Conservation (phyloP, 345 rosid species). For the Pugionium cornutum region DNA sequence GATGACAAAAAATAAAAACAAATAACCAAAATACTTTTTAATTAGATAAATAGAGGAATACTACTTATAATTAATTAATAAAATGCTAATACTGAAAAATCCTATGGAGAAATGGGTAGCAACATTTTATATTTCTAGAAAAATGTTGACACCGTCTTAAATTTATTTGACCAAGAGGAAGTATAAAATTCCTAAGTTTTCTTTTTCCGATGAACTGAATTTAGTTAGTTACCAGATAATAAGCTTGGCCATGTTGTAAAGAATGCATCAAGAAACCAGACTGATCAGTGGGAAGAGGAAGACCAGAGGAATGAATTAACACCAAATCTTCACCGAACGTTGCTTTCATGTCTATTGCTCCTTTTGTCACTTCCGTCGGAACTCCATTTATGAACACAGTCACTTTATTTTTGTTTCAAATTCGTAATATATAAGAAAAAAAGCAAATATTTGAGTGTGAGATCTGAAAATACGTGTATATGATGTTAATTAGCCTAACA, state of each 20-base stretch:
- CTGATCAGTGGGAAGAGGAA: conserved; percentile 69
- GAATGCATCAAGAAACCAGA: conserved; percentile 68
- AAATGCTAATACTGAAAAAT: background rate
- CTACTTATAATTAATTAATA: background rate
- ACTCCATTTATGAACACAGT: conserved; percentile 86
- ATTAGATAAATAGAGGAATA: background rate
- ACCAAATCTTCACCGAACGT: conserved; percentile 70
- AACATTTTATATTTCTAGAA: conserved; percentile 11
- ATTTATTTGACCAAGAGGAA: conserved; percentile 27
- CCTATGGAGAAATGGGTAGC: conserved; percentile 3
- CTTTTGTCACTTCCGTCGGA: conserved; percentile 76
- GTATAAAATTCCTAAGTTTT: conserved; percentile 23
- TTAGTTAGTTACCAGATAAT: conserved; percentile 69
- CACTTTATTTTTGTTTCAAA: conserved; percentile 19
- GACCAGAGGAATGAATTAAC: conserved; percentile 77
- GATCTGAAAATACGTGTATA: too few relatives aligned
- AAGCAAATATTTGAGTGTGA: too few relatives aligned
- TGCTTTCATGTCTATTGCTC: conserved; percentile 72
- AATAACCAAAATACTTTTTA: background rate
- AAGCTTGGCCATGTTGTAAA: conserved; percentile 87
- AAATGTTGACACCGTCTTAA: conserved; percentile 15
- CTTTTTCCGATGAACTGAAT: conserved; percentile 23
- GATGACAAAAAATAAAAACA: conserved; percentile 12
- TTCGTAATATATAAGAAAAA: too few relatives aligned
- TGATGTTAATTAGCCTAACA: too few relatives aligned